Evolutionary conservation across 306 rosid genomes (phyloP).

Genomic region (Vigna radiata): DNA sequence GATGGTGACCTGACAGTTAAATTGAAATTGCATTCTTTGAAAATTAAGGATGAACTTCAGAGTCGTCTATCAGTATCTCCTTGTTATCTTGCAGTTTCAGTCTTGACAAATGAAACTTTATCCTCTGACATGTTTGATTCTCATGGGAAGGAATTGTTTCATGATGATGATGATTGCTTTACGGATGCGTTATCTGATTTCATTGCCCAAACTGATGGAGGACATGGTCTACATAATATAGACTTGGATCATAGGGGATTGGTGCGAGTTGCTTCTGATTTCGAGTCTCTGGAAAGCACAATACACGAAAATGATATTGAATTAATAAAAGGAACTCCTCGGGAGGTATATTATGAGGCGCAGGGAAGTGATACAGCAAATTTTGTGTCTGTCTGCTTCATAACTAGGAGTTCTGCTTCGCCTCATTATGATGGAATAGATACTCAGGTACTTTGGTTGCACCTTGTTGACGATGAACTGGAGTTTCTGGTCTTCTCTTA

Average conservation of each 20-base stretch:
- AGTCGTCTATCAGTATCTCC: conserved; percentile 67
- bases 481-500: conserved; percentile 33
- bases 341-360: conserved; percentile 76
- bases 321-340: conserved; percentile 58
- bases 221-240: conserved; percentile 53
- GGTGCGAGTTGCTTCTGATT: conserved; percentile 55
- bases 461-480: conserved; percentile 35
- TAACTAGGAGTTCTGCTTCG: conserved; percentile 73
- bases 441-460: conserved; percentile 73
- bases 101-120: conserved; percentile 61
- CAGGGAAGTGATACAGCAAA: conserved; percentile 72
- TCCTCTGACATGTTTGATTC: conserved; percentile 52
- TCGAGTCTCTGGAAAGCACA: conserved; percentile 61
- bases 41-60: conserved; percentile 92
- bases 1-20: conserved; percentile 74
- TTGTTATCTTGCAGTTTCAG: conserved; percentile 87
- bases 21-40: conserved; percentile 85
- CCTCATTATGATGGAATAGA: conserved; percentile 88
- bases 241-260: conserved; percentile 52
- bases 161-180: conserved; percentile 81
- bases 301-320: conserved; percentile 63
- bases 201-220: conserved; percentile 65
- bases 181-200: conserved; percentile 93
- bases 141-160: conserved; percentile 57
- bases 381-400: conserved; percentile 75